A percentile compares a stretch with the other conserved stretches of the same genome.
These are phyloP conservation scores for Lavandula angustifolia DNA, from an alignment of 257 asterid genomes.

Conservation along the genomic window DNA sequence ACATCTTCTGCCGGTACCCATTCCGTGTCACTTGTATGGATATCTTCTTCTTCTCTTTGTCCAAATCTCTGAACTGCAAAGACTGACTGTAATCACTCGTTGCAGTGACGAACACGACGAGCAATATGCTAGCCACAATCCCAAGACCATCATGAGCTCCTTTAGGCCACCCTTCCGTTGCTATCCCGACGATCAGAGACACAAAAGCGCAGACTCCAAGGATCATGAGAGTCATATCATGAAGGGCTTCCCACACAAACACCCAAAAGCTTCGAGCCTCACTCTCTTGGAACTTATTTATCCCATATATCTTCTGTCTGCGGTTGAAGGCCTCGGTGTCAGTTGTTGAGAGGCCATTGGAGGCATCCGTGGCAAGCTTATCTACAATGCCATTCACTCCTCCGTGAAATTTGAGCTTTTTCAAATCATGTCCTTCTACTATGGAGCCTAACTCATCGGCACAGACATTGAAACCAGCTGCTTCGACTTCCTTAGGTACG, in stretches of 20 bases:
- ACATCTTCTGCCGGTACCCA: constrained; percentile 71
- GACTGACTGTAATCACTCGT: constrained; percentile 91
- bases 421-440: constrained; percentile 82
- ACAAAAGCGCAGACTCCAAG: constrained; percentile 80
- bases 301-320: constrained; percentile 59
- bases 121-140: constrained; percentile 75
- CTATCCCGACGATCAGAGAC: constrained; percentile 79
- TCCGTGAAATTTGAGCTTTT: constrained; percentile 71
- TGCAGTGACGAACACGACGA: constrained; percentile 91
- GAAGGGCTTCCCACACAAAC: constrained; percentile 92
- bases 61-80: constrained; percentile 80
- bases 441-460: constrained; percentile 82
- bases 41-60: constrained; percentile 89
- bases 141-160: constrained; percentile 99
- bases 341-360: constrained; percentile 51
- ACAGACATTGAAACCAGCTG: constrained; percentile 73
- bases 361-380: constrained; percentile 59
- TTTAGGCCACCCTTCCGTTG: constrained; percentile 92
- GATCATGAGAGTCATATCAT: constrained; percentile 92
- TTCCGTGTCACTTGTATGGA: constrained; percentile 79
- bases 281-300: constrained; percentile 62
- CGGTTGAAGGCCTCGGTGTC: constrained; percentile 47
- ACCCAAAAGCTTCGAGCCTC: constrained; percentile 67
- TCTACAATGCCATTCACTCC: constrained; percentile 59
- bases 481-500: constrained; percentile 67